Base-by-base conservation (phyloP, 129 eudicot genomes). In the Ambrosia trifida region DNA sequence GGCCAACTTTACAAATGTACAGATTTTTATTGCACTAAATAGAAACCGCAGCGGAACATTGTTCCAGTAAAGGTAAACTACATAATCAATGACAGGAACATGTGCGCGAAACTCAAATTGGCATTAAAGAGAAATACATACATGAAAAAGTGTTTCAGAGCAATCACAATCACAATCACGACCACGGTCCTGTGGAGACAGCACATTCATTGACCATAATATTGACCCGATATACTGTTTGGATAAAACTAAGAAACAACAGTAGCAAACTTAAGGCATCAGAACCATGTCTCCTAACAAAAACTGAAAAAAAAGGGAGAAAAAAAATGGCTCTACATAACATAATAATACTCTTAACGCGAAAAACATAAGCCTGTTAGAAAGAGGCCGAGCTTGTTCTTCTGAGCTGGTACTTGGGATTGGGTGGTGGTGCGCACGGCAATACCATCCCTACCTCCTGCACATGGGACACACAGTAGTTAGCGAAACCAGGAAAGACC, bases 331-430 rank as follows among this genome's bases (percentile, higher is more conserved):
- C 70, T 77, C 81, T 78, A 85, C 81, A 59, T 59, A 54, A 54
- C 61, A 54, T 54, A 54, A 64, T 68, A 28, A 46, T 35, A 60
- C 63, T 38, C 35, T 40, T 40, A 64, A 58, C 35, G 46, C 40
- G 16, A 33, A 57, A 49, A 69, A 12, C 4, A 20, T 20, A 24
- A 13, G 53, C 24, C 38, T 74, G 75, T 73, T 72, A 89, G 72
- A 86, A 66, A 62, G 89, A 75, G 11, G 88, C 88, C 43, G 94
- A 89, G 79, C 82, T 86, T 56, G 93, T 86, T 76, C 96, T 68
- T 49, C 96, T 87, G 4, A 89, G 96, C 81, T 84, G 89, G 68
- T 78, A 84, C 80, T 80, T 89, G 12, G 94, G 88, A 70, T 86
- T 82, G 11, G 90, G 93, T 16, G 81, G 85, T 11, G 85, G 87